Percentiles rank a stretch among this genome's conserved stretches.
Evolutionary conservation across 2,329 filamentous ascomycete species (phyloP).

Genomic region (Scytalidium lignicola): DNA sequence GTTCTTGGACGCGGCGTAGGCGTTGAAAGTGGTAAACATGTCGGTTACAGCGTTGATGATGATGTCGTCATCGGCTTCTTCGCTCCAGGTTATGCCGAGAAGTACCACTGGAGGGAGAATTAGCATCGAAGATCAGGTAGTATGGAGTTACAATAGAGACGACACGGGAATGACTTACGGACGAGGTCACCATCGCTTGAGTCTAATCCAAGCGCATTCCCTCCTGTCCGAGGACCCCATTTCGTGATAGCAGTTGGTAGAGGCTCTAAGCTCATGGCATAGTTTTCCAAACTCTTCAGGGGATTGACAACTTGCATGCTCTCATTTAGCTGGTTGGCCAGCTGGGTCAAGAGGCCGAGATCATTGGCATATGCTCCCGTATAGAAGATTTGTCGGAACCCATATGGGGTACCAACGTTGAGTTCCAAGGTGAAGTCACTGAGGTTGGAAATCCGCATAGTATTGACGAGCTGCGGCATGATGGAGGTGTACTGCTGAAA

Average conservation of each 20-base stretch:
- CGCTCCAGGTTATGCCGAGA: conserved; percentile 2
- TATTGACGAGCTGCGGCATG: conserved; percentile 3
- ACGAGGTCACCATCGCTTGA: conserved; percentile 3
- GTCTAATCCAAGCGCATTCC: conserved; percentile 7
- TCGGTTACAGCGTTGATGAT: conserved; percentile 1
- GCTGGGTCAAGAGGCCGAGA: conserved; percentile 1
- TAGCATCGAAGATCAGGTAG: not conserved
- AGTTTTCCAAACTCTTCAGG: not conserved
- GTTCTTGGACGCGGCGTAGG: not conserved
- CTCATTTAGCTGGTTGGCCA: conserved; percentile 1
- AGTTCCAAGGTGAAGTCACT: conserved; percentile 8
- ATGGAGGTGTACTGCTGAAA: conserved; percentile 4
- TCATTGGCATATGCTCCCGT: conserved; percentile 5
- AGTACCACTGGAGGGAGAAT: conserved; percentile 1
- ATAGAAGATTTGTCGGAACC: conserved; percentile 4
- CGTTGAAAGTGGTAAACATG: not conserved
- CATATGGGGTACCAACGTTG: not conserved
- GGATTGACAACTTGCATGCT: not conserved
- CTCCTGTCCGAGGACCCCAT: conserved; percentile 3
- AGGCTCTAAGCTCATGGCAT: conserved; percentile 2
- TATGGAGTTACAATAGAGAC: not conserved
- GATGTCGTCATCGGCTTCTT: conserved; percentile 1
- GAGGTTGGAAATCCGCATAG: conserved; percentile 8
- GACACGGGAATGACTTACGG: conserved; percentile 2
- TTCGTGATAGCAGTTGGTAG: conserved; percentile 5